A percentile compares a stretch with the other conserved stretches of the same genome.
These are phyloP conservation scores for Epichloe gansuensis DNA, from an alignment of 2,329 filamentous ascomycete genomes.

Conservation along the genomic window DNA sequence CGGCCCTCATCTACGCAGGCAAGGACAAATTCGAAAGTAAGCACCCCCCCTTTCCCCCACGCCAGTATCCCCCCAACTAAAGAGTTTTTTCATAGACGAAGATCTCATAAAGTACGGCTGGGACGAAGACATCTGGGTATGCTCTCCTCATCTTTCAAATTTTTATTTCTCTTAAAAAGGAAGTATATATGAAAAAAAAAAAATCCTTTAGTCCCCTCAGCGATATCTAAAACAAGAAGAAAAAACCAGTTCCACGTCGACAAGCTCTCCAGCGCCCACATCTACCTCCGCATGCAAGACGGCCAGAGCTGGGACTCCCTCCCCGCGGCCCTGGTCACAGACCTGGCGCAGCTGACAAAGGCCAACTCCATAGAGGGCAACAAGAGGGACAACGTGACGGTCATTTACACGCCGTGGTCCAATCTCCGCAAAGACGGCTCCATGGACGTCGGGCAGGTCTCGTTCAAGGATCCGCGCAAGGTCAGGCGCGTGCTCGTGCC, in stretches of 20 bases:
- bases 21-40: conserved; percentile 99
- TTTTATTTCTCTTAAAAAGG: background rate
- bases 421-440: conserved; percentile 91
- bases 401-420: conserved; percentile 97
- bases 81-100: conserved; percentile 53
- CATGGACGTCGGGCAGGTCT: conserved; percentile 91
- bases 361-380: conserved; percentile 99
- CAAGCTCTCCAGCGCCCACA: conserved; percentile 91
- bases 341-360: conserved; percentile 96
- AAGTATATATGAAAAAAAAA: background rate
- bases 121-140: conserved; percentile 77
- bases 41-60: conserved; percentile 15
- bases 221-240: background rate
- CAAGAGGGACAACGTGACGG: conserved; percentile 93
- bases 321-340: conserved; percentile 58
- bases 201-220: background rate
- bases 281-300: conserved; percentile 76
- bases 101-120: conserved; percentile 88
- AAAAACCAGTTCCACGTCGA: conserved; percentile 75
- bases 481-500: conserved; percentile 73
- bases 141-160: background rate
- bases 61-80: background rate
- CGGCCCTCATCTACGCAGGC: conserved; percentile 87
- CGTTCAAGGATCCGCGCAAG: conserved; percentile 79
- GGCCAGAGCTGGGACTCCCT: conserved; percentile 77